Evolutionary conservation across 768 basidiomycete genomes (phyloP).

Genomic region (Leccinum aurantiacum): DNA sequence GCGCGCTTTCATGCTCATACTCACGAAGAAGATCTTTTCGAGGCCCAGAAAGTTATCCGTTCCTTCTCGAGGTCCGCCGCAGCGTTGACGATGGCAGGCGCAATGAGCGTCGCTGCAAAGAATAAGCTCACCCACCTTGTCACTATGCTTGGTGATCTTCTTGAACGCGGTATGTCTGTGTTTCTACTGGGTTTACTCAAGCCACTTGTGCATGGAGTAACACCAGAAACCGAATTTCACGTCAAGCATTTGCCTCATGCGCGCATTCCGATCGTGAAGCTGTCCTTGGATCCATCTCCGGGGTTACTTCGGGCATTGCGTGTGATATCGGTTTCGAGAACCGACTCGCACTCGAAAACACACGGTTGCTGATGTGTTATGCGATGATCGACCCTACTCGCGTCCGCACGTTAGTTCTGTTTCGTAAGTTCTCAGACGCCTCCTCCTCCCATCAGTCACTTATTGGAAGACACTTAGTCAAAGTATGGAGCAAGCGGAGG

Average conservation of each 20-base stretch:
- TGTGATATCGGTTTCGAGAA: conserved; percentile 99
- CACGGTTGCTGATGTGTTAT: conserved; percentile 92
- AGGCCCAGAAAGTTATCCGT: conserved; percentile 45
- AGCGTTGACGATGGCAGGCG: conserved; percentile 56
- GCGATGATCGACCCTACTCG: conserved; percentile 95
- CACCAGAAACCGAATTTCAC: conserved; percentile 86
- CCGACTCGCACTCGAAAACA: conserved; percentile 95
- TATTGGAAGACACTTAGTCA: conserved; percentile 57
- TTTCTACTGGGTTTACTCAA: conserved; percentile 2
- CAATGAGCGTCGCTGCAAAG: conserved; percentile 54
- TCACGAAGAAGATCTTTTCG: conserved; percentile 65
- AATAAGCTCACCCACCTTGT: conserved; percentile 68
- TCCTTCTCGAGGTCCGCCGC: conserved; percentile 57
- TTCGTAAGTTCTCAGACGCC: conserved; percentile 64
- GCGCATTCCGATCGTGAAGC: conserved; percentile 97
- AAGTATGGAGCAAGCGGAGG: conserved; percentile 98
- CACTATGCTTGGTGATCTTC: conserved; percentile 87
- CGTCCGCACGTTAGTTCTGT: conserved; percentile 90
- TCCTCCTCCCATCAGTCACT: conserved; percentile 7
- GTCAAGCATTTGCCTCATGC: conserved; percentile 97
- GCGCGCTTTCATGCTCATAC: conserved; percentile 66
- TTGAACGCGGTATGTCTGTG: conserved; percentile 77
- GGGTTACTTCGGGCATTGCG: conserved; percentile 82
- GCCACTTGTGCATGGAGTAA: conserved; percentile 13
- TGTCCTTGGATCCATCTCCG: conserved; percentile 85